These are phyloP conservation scores for Cicer chorassanicum DNA, from an alignment of 306 rosid genomes.

Conservation along the genomic window DNA sequence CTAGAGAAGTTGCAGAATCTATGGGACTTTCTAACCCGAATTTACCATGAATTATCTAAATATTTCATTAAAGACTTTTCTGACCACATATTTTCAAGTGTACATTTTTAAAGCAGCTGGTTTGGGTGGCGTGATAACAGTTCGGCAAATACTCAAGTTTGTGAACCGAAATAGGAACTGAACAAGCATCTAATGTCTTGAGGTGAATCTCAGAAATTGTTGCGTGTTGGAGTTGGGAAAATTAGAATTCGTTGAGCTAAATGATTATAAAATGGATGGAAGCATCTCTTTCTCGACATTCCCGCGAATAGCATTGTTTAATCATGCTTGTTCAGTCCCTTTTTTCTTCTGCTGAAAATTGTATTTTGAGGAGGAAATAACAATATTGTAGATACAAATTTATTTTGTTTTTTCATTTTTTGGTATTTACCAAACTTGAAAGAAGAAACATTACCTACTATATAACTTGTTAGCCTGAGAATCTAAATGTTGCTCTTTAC, in stretches of 20 bases:
- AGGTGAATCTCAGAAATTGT: slow-evolving; percentile 40
- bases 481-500: slow-evolving; percentile 1
- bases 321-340: slow-evolving; percentile 29
- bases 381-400: slow-evolving; percentile 50
- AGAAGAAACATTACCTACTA: slow-evolving; percentile 34
- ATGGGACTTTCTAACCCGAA: slow-evolving; percentile 81
- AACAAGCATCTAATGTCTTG: slow-evolving; percentile 18
- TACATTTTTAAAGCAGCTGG: slow-evolving; percentile 41
- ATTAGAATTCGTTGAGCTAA: slow-evolving; percentile 19
- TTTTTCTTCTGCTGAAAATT: slow-evolving; percentile 29
- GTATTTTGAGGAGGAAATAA: slow-evolving; percentile 40
- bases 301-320: slow-evolving; percentile 21
- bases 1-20: slow-evolving; percentile 83
- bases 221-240: slow-evolving; percentile 40
- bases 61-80: slow-evolving; percentile 42
- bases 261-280: slow-evolving; percentile 33
- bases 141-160: slow-evolving; percentile 35
- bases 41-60: slow-evolving; percentile 59
- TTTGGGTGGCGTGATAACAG: slow-evolving; percentile 40
- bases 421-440: slow-evolving; percentile 3
- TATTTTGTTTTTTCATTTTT: slow-evolving; percentile 14
- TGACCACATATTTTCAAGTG: slow-evolving; percentile 41
- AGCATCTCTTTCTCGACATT: slow-evolving; percentile 25
- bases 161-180: slow-evolving; percentile 35
- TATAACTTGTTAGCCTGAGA: slow-evolving; percentile 7